Evolutionary conservation across 164 flowering plant genomes (phyloP), one percentile per base, ranked within the genome.

Genomic region (Kingdonia uniflora): DNA sequence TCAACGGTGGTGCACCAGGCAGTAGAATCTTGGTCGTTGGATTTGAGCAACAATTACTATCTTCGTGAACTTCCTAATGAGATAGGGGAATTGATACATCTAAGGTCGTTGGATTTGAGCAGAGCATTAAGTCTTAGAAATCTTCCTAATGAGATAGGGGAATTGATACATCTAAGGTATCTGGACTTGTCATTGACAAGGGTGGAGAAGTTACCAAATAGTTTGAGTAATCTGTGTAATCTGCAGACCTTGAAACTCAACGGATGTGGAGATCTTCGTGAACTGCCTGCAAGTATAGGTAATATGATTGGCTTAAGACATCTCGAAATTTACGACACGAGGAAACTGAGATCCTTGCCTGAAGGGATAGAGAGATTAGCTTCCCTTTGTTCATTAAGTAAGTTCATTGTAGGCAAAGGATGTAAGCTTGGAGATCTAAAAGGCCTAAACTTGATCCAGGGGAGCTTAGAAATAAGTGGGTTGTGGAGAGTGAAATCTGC

Each of bases 171-270:
- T 21, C 26, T 47, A 20, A 47, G 50, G 15, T 47, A 20, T 25
- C 19, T 47, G 29, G 26, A 47, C 17, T 14, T 47, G 14, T 47
- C 26, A 20, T 21, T 0, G 35, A 3, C 8, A 29, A 3, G 35
- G 35, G 6, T 29, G 35, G 35, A 29, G 35, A 29, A 29, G 35
- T 29, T 29, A 29, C 35, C 35, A 3, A 29, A 29, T 29, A 29
- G 6, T 29, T 29, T 29, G 35, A 8, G 2, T 20, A 11, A 24
- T 14, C 29, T 52, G 11, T 14, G 14, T 7, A 52, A 52, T 21
- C 19, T 52, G 8, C 56, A 53, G 12, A 53, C 56, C 22, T 21
- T 53, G 46, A 53, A 40, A 13, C 46, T 53, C 2, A 22, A 22
- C 10, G 19, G 33, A 1, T 53, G 56, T 40, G 0, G 0, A 0